These are phyloP conservation scores for Cajanus cajan DNA, from an alignment of 306 rosid genomes.

Conservation along the genomic window DNA sequence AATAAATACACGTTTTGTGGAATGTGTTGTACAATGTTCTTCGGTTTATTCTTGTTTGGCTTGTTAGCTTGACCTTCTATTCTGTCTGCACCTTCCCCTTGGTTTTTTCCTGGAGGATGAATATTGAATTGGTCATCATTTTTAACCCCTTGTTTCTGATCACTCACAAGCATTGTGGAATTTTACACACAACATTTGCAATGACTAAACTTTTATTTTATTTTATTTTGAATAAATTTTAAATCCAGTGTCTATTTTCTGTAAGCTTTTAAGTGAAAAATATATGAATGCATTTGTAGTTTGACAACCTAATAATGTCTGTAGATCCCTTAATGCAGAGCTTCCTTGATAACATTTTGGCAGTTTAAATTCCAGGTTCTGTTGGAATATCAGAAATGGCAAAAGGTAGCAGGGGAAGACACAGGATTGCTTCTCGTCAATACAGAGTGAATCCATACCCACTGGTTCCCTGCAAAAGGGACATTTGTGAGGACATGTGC, in stretches of 20 bases:
- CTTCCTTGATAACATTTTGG: slow-evolving; percentile 5
- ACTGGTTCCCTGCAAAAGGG: slow-evolving; percentile 51
- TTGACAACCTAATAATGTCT: neutral
- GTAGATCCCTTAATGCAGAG: neutral
- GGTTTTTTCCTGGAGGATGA: neutral
- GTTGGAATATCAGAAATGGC: slow-evolving; percentile 56
- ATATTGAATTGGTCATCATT: neutral
- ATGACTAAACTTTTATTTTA: neutral
- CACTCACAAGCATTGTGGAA: neutral
- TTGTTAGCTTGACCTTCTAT: neutral
- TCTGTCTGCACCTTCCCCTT: neutral
- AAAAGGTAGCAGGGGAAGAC: slow-evolving; percentile 83
- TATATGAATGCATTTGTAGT: neutral
- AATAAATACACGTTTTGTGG: neutral
- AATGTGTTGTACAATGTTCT: neutral
- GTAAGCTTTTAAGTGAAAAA: neutral
- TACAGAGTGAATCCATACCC: slow-evolving; percentile 71
- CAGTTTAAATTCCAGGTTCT: slow-evolving; percentile 45
- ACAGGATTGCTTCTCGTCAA: slow-evolving; percentile 62
- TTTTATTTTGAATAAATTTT: neutral
- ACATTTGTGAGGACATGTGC: slow-evolving; percentile 52
- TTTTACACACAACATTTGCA: neutral
- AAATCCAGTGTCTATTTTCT: neutral
- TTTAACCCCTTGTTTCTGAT: neutral
- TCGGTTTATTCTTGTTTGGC: neutral